A percentile compares a stretch with the other conserved stretches of the same genome.
phyloP scores from a whole-genome alignment of 2,329 filamentous ascomycete species.

The Aureobasidium sp. region DNA sequence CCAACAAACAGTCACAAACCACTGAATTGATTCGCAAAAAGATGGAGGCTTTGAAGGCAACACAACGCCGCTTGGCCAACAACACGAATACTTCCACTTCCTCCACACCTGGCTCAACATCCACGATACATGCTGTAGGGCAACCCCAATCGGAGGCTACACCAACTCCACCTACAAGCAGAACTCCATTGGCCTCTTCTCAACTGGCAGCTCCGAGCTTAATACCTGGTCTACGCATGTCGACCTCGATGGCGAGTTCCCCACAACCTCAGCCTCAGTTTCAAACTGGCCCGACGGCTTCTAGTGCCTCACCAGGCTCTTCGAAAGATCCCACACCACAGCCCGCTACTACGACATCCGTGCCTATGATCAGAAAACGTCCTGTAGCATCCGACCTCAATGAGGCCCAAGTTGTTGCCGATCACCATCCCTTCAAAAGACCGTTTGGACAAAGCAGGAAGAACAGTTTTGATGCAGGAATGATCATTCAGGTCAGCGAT shows the following conservation, averaged over 20 bases:
- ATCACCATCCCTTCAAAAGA: slow-evolving; percentile 42
- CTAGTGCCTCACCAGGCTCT: not conserved
- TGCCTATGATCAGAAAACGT: slow-evolving; percentile 39
- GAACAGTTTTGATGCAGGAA: slow-evolving; percentile 44
- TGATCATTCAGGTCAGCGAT: slow-evolving; percentile 73
- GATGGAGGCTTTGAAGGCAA: slow-evolving; percentile 59
- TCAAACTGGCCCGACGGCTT: not conserved
- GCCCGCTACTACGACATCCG: not conserved
- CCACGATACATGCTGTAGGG: not conserved
- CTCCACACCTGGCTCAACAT: not conserved
- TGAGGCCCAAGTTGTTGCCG: not conserved
- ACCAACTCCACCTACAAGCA: not conserved
- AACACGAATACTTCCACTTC: not conserved
- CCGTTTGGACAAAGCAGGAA: slow-evolving; percentile 51
- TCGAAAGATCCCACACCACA: not conserved
- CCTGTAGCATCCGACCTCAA: slow-evolving; percentile 44
- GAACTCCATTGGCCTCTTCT: not conserved
- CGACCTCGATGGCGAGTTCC: not conserved
- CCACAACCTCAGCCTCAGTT: not conserved
- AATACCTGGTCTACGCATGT: slow-evolving; percentile 5
- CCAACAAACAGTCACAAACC: slow-evolving; percentile 56
- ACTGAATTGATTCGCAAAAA: slow-evolving; percentile 72
- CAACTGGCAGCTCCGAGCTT: not conserved
- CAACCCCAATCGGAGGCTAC: not conserved
- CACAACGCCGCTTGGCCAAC: slow-evolving; percentile 13